These are phyloP conservation scores for Aurantiochytrium sp. DNA, from an alignment of 108 stramenopile genomes.

Conservation along the genomic window DNA sequence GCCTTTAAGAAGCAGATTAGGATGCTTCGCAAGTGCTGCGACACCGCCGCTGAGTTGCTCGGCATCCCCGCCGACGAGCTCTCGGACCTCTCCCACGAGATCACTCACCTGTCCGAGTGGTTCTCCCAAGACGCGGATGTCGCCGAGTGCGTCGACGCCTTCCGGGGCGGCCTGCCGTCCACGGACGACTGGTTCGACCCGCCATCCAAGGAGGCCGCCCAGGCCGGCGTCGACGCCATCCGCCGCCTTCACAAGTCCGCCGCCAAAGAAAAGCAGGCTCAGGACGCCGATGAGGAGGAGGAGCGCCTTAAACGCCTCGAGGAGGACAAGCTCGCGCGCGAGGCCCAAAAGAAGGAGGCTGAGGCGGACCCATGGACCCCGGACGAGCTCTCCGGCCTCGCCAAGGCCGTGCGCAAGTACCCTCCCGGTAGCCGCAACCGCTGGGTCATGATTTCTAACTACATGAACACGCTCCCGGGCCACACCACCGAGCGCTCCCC, in stretches of 20 bases:
- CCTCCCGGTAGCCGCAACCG: conserved; percentile 84
- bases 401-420: conserved; percentile 88
- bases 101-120: not conserved
- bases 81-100: not conserved
- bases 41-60: not conserved
- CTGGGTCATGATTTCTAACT: conserved; percentile 88
- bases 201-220: not conserved
- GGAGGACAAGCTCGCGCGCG: not conserved
- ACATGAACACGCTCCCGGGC: conserved; percentile 72
- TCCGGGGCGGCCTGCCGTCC: not conserved
- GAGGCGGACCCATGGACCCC: conserved; percentile 68
- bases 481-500: conserved; percentile 67
- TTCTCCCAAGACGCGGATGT: not conserved
- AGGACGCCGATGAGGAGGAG: not conserved
- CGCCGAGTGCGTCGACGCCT: not conserved
- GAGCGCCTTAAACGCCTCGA: not conserved
- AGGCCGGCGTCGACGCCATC: not conserved
- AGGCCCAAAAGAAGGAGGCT: not conserved
- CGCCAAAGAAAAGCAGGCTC: not conserved
- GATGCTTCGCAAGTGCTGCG: not conserved
- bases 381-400: conserved; percentile 79
- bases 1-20: not conserved
- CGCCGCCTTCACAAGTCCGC: not conserved
- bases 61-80: not conserved
- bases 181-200: not conserved